A percentile compares a stretch with the other conserved stretches of the same genome.
Conservation (phyloP, 306 rosid species). For the Malus fusca region DNA sequence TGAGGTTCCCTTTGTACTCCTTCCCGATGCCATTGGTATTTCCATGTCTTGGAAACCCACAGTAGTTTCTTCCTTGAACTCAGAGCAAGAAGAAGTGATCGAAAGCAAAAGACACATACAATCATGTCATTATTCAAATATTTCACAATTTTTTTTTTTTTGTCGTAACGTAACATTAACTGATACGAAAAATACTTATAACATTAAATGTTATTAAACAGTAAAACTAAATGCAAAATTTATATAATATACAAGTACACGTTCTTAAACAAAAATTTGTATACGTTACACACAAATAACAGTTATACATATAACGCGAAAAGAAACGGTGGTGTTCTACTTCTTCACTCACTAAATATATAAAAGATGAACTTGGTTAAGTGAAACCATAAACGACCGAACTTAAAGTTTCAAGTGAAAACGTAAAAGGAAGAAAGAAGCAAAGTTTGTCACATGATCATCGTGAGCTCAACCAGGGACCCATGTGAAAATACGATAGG, state of each 20-base stretch:
- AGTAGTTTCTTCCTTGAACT: neutral
- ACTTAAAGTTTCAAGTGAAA: neutral
- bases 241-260: too few relatives aligned
- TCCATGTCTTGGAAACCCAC: conserved; percentile 10
- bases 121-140: neutral
- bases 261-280: too few relatives aligned
- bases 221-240: too few relatives aligned
- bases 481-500: neutral
- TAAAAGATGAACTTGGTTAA: neutral
- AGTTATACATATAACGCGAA: neutral
- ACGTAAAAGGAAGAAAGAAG: neutral
- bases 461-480: conserved; percentile 4
- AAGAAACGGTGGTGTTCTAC: neutral
- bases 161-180: too few relatives aligned
- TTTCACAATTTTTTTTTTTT: too few relatives aligned
- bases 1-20: neutral
- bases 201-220: too few relatives aligned
- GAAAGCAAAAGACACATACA: neutral
- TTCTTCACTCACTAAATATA: neutral
- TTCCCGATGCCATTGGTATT: conserved; percentile 20
- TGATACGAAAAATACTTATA: too few relatives aligned
- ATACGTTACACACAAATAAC: too few relatives aligned
- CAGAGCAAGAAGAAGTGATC: neutral
- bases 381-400: neutral
- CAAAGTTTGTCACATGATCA: conserved; percentile 14